Evolutionary conservation across 2,329 filamentous ascomycete genomes (phyloP).

Genomic region (Pseudocercospora fijiensis): DNA sequence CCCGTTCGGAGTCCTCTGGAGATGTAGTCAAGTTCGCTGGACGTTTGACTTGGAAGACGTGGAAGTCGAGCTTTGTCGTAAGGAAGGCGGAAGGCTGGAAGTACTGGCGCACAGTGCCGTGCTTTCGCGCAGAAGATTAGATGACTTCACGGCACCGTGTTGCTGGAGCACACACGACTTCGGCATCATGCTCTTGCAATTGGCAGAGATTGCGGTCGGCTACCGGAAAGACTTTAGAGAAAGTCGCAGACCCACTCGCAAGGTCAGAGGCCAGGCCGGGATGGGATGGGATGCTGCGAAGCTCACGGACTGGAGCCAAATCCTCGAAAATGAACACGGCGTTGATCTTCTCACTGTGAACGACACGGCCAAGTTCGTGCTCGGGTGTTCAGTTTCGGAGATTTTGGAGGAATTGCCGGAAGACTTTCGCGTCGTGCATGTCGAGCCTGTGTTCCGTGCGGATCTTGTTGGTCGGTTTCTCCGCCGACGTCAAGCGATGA

Average conservation of each 20-base stretch:
- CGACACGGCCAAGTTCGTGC: conserved; percentile 20
- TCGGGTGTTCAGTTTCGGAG: conserved; percentile 16
- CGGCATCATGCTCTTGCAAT: neutral
- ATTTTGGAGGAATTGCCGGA: conserved; percentile 9
- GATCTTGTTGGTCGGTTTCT: conserved; percentile 19
- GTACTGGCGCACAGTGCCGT: neutral
- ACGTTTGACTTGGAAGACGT: conserved; percentile 5
- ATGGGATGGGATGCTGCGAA: conserved; percentile 3
- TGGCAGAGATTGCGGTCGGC: neutral
- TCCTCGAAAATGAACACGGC: conserved; percentile 9
- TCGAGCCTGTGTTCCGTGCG: conserved; percentile 23
- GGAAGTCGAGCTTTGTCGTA: neutral
- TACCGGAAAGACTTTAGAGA: neutral
- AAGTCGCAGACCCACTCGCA: neutral
- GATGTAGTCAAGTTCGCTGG: conserved; percentile 4
- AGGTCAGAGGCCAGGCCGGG: neutral
- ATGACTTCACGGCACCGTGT: neutral
- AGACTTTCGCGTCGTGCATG: conserved; percentile 19
- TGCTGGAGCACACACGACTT: neutral
- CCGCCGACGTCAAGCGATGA: conserved; percentile 4
- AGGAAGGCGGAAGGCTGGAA: neutral
- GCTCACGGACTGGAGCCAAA: neutral
- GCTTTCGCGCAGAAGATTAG: neutral
- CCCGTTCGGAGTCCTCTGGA: conserved; percentile 1
- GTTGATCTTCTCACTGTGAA: conserved; percentile 16